phyloP scores from a whole-genome alignment of 2,329 filamentous ascomycete genomes.

The Colletotrichum sp. region DNA sequence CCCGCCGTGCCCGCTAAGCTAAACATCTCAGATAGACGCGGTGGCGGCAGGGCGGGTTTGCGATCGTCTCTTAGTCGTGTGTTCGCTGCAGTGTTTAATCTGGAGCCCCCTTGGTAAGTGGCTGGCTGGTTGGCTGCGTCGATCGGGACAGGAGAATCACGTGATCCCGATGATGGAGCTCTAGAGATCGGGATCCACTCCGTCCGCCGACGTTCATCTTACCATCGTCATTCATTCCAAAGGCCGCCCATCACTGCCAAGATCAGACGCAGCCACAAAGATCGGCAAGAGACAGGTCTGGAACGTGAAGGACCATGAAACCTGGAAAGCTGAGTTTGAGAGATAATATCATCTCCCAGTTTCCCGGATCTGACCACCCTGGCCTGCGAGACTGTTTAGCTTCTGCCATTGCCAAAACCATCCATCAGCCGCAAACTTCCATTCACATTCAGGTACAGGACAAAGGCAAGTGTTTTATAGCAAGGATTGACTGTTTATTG shows the following conservation, averaged over 20 bases:
- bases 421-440: neutral
- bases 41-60: neutral
- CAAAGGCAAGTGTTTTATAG: neutral
- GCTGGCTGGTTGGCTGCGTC: neutral
- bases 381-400: neutral
- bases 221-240: neutral
- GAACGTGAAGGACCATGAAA: neutral
- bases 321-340: neutral
- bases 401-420: neutral
- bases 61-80: neutral
- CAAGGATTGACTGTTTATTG: slow-evolving; percentile 17
- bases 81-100: neutral
- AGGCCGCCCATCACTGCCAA: neutral
- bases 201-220: neutral
- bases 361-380: neutral
- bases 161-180: neutral
- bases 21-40: neutral
- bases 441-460: neutral
- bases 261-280: neutral
- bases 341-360: neutral
- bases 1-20: neutral
- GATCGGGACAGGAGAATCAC: neutral
- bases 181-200: slow-evolving; percentile 8
- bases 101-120: neutral
- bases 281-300: neutral